Evolutionary conservation across 306 rosid species (phyloP).

Genomic region (Acacia melanoxylon): DNA sequence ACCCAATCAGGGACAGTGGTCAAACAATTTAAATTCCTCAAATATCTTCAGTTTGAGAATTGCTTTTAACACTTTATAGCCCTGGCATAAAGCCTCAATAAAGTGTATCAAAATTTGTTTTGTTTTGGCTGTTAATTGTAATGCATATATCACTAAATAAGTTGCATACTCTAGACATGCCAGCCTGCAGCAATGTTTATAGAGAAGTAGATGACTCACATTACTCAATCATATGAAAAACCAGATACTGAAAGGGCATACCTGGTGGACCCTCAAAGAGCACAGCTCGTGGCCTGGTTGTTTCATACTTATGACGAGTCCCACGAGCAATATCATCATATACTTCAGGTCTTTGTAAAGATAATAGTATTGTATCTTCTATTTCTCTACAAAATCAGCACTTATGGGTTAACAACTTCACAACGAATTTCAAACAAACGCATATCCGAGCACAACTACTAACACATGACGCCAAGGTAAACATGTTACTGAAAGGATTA

Average conservation of each 20-base stretch:
- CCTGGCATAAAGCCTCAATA: not conserved
- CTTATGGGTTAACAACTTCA: conserved; percentile 16
- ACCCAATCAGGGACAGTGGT: not conserved
- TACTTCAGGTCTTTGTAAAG: conserved; percentile 80
- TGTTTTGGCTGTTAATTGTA: not conserved
- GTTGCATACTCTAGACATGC: not conserved
- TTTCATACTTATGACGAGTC: conserved; percentile 81
- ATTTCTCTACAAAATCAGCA: conserved; percentile 57
- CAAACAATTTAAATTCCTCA: not conserved
- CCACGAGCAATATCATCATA: conserved; percentile 87
- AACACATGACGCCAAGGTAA: conserved; percentile 1
- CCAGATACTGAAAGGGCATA: conserved; percentile 26
- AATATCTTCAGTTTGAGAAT: not conserved
- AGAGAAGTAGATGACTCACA: conserved; percentile 14
- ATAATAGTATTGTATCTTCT: conserved; percentile 83
- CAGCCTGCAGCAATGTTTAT: not conserved
- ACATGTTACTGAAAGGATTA: conserved; percentile 20
- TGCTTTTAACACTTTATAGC: not conserved
- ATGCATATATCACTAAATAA: not conserved
- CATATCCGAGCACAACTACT: not conserved
- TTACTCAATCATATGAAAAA: not conserved
- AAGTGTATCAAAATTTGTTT: not conserved
- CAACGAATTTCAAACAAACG: conserved; percentile 15
- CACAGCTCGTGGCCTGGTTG: conserved; percentile 92
- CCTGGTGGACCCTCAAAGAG: conserved; percentile 99